Percentiles rank a stretch among this genome's conserved stretches.
These are phyloP conservation scores for Luffa aegyptiaca DNA, from an alignment of 306 rosid species.

Conservation along the genomic window DNA sequence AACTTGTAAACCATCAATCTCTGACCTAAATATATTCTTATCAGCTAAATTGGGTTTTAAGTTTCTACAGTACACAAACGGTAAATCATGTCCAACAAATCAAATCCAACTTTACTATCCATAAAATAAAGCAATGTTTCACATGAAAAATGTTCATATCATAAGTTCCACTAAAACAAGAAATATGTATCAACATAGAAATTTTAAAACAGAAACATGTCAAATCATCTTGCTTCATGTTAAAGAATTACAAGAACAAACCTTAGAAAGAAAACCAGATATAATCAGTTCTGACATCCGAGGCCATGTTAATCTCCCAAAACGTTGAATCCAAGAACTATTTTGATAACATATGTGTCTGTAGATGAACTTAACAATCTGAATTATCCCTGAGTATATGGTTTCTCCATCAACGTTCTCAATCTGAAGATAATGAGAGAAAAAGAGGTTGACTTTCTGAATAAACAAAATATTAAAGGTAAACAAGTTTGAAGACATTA, in stretches of 20 bases:
- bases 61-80: not conserved
- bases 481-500: not conserved
- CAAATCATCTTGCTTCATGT: not conserved
- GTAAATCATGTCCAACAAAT: slow-evolving; percentile 3
- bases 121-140: not conserved
- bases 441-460: not conserved
- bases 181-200: not conserved
- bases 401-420: slow-evolving; percentile 47
- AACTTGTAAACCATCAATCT: not conserved
- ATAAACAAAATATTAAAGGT: not conserved
- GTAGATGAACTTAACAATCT: slow-evolving; percentile 49
- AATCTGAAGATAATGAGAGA: slow-evolving; percentile 35
- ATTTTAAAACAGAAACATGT: not conserved
- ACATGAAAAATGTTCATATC: not conserved
- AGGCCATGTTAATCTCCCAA: slow-evolving; percentile 92
- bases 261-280: slow-evolving; percentile 84
- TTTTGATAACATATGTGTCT: slow-evolving; percentile 54
- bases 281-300: slow-evolving; percentile 81
- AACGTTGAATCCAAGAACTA: slow-evolving; percentile 55
- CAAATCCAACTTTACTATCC: not conserved
- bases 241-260: slow-evolving; percentile 18
- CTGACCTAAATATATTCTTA: not conserved
- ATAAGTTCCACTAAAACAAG: not conserved
- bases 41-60: not conserved
- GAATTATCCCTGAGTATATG: slow-evolving; percentile 55